Evolutionary conservation across 768 basidiomycete genomes (phyloP), one percentile per base, ranked within the genome.

Genomic region (Lepiota brunneoincarnata): DNA sequence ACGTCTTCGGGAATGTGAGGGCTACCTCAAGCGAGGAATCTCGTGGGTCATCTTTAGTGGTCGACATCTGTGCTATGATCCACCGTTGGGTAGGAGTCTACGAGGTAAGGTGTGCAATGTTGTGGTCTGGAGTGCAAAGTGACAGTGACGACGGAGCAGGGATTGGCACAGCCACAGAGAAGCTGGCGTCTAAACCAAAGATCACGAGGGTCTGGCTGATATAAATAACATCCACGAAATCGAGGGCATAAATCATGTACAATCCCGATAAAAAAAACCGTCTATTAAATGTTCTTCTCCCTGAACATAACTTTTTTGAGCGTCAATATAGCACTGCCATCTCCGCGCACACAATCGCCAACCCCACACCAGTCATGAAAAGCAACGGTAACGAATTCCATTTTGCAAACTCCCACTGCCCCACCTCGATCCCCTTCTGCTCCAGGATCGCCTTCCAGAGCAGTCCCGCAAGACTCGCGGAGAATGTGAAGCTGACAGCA

Each of bases 401-500:
- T 51, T 72, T 71, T 0, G 87, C 83, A 71, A 97, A 97, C 31
- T 80, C 75, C 54, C 62, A 51, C 59, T 84, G 83, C 24, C 60
- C 75, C 15, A 97, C 77, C 3, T 61, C 59, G 40, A 93, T 85
- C 1, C 77, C 80, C 67, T 92, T 95, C 66, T 90, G 86, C 54
- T 65, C 63, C 50, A 96, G 71, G 51, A 96, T 92, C 14, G 73
- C 64, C 18, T 76, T 71, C 94, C 95, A 98, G 14, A 97, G 75
- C 39, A 98, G 71, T 0, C 94, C 94, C 0, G 93, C 93, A 14
- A 97, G 80, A 51, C 89, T 91, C 0, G 91, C 91, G 4, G 87
- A 87, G 64, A 94, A 95, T 7, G 91, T 90, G 64, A 91, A 87
- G 57, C 86, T 89, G 59, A 95, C 88, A 1, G 95, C 95, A 11